Base-by-base conservation (phyloP, 2,329 filamentous ascomycete genomes). In the Ascocoryne sarcoides region DNA sequence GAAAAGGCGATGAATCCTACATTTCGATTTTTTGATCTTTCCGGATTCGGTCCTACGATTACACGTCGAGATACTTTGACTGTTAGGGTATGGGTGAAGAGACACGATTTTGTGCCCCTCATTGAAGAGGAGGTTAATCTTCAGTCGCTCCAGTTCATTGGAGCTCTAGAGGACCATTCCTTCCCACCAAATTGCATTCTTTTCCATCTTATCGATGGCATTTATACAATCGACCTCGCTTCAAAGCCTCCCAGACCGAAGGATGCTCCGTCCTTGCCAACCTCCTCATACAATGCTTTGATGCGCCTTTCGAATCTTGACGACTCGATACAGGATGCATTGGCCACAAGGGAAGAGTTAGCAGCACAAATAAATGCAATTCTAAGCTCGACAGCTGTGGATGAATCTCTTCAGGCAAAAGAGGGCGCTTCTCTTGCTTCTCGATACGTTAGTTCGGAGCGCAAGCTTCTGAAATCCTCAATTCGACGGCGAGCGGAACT, bases 271-370 rank as follows among this genome's bases (percentile, higher is more conserved):
- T 51, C 66, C 2, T 59, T 74, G 0, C 65, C 74, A 0, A 88
- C 83, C 0, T 88, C 87, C 0, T 88, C 88, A 0, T 95, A 94
- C 60, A 88, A 87, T 55, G 78, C 84, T 2, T 68, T 96, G 15
- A 90, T 95, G 80, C 82, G 84, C 45, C 70, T 96, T 9, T 82
- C 85, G 4, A 95, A 89, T 43, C 70, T 96, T 12, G 87, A 95
- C 47, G 85, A 84, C 58, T 94, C 88, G 40, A 85, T 95, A 17
- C 87, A 93, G 58, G 90, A 96, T 61, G 88, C 88, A 1, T 65
- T 95, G 8, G 75, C 79, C 1, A 93, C 86, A 0, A 78, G 84
- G 10, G 77, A 84, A 44, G 71, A 73, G 39, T 69, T 96, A 7
- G 78, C 85, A 35, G 65, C 71, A n/a, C 85, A 95, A 48, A 93